Evolutionary conservation across 2,329 filamentous ascomycete species (phyloP).

Genomic region (Pseudogymnoascus sp.): DNA sequence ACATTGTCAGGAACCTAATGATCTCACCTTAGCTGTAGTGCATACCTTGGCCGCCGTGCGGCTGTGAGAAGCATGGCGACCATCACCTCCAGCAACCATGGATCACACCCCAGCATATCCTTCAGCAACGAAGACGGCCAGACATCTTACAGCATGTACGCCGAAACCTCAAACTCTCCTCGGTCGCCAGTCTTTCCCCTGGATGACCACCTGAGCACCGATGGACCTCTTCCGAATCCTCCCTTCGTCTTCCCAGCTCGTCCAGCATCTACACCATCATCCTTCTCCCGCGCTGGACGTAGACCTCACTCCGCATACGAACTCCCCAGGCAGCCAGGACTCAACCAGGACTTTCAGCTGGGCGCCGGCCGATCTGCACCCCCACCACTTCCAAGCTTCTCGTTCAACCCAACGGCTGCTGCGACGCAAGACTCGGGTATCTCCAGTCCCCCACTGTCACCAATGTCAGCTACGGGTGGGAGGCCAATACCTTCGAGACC

Average conservation of each 20-base stretch:
- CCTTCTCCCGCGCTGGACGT: slow-evolving; percentile 41
- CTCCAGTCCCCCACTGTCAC: slow-evolving; percentile 49
- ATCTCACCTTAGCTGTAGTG: slow-evolving; percentile 11
- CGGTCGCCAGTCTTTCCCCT: slow-evolving; percentile 9
- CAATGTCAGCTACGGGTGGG: slow-evolving; percentile 32
- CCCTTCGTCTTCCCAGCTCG: slow-evolving; percentile 55
- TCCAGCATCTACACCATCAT: slow-evolving; percentile 40
- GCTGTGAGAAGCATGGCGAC: slow-evolving; percentile 13
- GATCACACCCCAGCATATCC: slow-evolving; percentile 11
- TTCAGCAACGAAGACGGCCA: slow-evolving; percentile 9
- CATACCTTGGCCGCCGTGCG: slow-evolving; percentile 13
- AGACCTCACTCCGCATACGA: slow-evolving; percentile 38
- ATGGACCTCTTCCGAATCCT: slow-evolving; percentile 48
- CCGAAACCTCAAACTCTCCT: slow-evolving; percentile 8
- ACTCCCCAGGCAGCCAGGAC: slow-evolving; percentile 12
- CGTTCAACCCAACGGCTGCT: slow-evolving; percentile 24
- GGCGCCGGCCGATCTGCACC: slow-evolving; percentile 19
- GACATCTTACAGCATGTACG: slow-evolving; percentile 7
- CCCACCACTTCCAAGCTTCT: slow-evolving; percentile 27
- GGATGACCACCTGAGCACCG: slow-evolving; percentile 2
- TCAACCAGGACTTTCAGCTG: slow-evolving; percentile 15
- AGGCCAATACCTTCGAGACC: slow-evolving; percentile 42
- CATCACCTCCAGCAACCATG: slow-evolving; percentile 12
- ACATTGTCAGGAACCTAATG: slow-evolving; percentile 11
- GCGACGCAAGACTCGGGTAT: slow-evolving; percentile 30